Evolutionary conservation across 768 basidiomycete species (phyloP).

Genomic region (Neoboletus subvelutipes): DNA sequence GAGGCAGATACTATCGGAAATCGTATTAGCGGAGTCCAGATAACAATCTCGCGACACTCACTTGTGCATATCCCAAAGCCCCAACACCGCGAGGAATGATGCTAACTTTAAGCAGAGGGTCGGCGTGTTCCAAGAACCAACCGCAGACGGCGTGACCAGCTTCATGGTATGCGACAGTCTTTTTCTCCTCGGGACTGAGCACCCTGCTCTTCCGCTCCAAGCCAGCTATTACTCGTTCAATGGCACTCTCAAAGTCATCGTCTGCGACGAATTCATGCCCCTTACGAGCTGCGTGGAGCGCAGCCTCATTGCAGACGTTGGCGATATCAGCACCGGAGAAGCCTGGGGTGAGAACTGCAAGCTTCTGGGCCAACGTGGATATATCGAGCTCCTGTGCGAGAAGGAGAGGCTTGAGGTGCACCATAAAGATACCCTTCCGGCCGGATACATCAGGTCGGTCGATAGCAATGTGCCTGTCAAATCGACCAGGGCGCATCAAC

Average conservation of each 20-base stretch:
- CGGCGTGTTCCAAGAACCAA: conserved; percentile 98
- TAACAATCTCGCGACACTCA: conserved; percentile 31
- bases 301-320: conserved; percentile 98
- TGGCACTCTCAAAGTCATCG: conserved; percentile 92
- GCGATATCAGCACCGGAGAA: conserved; percentile 99
- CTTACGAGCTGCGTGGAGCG: conserved; percentile 89
- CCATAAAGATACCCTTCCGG: conserved; percentile 89
- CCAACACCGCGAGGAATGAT: conserved; percentile 97
- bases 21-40: conserved; percentile 8
- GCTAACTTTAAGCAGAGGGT: conserved; percentile 95
- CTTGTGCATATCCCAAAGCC: conserved; percentile 95
- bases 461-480: conserved; percentile 95
- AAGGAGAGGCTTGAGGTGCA: conserved; percentile 84
- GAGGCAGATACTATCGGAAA: conserved; percentile 75
- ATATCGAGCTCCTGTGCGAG: conserved; percentile 56
- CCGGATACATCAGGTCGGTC: conserved; percentile 94
- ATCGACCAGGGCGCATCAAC: conserved; percentile 94
- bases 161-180: conserved; percentile 97
- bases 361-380: conserved; percentile 77
- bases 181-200: conserved; percentile 94
- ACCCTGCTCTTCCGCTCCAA: conserved; percentile 95
- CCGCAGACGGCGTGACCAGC: conserved; percentile 98
- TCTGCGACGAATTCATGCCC: conserved; percentile 76
- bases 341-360: conserved; percentile 94
- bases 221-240: conserved; percentile 97